A percentile compares a stretch with the other conserved stretches of the same genome.
phyloP scores from a whole-genome alignment of 1,284 basidiomycete species.

The Boletellus dicymbophilus region DNA sequence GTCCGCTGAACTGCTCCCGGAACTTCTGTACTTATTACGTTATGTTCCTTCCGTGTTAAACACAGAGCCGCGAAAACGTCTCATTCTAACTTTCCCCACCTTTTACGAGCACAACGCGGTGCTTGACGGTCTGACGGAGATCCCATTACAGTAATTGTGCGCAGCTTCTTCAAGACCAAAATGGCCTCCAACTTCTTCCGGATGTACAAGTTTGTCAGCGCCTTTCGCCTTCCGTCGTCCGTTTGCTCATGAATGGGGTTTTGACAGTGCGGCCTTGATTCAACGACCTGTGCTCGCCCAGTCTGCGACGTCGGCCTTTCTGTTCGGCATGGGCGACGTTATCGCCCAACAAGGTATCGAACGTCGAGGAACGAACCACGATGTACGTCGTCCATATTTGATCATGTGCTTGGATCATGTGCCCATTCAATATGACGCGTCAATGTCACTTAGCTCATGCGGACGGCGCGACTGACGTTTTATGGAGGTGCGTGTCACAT shows the following conservation, averaged over 20 bases:
- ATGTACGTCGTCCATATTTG: constrained; percentile 47
- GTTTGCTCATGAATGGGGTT: constrained; percentile 9
- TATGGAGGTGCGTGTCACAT: constrained; percentile 63
- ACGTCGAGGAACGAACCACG: constrained; percentile 62
- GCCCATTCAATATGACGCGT: too few relatives aligned
- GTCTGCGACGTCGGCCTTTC: constrained; percentile 62
- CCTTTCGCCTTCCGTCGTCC: neutral
- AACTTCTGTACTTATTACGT: too few relatives aligned
- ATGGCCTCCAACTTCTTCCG: constrained; percentile 34
- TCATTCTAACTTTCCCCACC: too few relatives aligned
- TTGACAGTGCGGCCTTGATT: constrained; percentile 55
- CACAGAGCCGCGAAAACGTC: too few relatives aligned
- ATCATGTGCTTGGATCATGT: neutral
- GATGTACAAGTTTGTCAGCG: constrained; percentile 30
- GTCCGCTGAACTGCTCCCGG: too few relatives aligned
- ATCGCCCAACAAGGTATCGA: constrained; percentile 85
- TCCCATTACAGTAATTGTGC: too few relatives aligned
- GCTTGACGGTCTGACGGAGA: too few relatives aligned
- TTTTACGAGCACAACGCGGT: too few relatives aligned
- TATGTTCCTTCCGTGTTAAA: too few relatives aligned
- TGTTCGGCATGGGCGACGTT: constrained; percentile 80
- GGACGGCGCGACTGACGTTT: constrained; percentile 72
- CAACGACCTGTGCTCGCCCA: constrained; percentile 67
- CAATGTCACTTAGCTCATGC: constrained; percentile 49
- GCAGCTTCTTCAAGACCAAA: neutral